Conservation (phyloP, 2,329 filamentous ascomycete genomes). For the Colletotrichum acutatum region DNA sequence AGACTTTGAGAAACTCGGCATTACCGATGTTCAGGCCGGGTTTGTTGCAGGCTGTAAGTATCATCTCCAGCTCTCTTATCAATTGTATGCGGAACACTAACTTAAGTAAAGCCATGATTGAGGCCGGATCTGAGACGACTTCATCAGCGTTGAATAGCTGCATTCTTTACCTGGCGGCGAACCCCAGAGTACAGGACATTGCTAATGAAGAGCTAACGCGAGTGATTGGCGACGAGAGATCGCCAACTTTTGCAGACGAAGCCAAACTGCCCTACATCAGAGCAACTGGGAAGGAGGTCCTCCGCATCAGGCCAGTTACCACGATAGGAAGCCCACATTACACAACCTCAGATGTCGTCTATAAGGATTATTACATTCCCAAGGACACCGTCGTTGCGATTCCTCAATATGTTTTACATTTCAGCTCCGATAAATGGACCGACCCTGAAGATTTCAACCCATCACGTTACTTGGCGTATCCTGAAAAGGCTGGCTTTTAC, state of each 20-base stretch:
- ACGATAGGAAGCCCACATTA: background rate
- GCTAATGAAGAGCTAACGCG: background rate
- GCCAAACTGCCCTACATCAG: background rate
- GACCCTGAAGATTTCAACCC: background rate
- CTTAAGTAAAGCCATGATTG: background rate
- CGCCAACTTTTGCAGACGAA: background rate
- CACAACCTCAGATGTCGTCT: background rate
- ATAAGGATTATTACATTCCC: background rate
- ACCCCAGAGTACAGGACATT: background rate
- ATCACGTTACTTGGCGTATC: background rate
- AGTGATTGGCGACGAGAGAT: background rate
- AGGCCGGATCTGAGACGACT: background rate
- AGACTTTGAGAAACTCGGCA: slow-evolving; percentile 11
- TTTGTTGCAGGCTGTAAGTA: background rate
- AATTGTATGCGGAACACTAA: background rate
- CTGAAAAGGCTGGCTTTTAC: slow-evolving; percentile 1
- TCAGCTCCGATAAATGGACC: background rate
- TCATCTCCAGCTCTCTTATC: background rate
- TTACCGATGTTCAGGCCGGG: background rate
- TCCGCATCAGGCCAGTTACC: slow-evolving; percentile 41
- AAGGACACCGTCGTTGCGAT: slow-evolving; percentile 3
- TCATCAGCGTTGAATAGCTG: background rate
- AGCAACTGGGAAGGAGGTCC: slow-evolving; percentile 62
- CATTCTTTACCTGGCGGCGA: background rate
- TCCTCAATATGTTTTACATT: background rate